Evolutionary conservation across 2,329 filamentous ascomycete genomes (phyloP).

Genomic region (Penicillium carneum): DNA sequence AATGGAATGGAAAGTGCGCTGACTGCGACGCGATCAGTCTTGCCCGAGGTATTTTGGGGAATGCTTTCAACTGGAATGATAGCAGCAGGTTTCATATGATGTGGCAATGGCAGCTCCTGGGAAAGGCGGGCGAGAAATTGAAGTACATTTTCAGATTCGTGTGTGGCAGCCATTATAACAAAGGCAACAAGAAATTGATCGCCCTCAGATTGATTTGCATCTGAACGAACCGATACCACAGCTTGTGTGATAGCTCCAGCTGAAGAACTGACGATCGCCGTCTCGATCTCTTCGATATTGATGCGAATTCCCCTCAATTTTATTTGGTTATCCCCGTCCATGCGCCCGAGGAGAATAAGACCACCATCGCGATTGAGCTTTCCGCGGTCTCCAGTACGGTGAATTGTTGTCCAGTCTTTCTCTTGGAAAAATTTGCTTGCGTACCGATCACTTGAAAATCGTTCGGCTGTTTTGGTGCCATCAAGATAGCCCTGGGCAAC

Average conservation of each 20-base stretch:
- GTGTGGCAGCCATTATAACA: conserved; percentile 4
- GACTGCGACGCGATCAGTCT: conserved; percentile 38
- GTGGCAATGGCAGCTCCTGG: conserved; percentile 43
- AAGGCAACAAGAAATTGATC: conserved; percentile 29
- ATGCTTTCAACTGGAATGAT: conserved; percentile 37
- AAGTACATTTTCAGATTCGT: neutral
- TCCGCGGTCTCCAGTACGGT: conserved; percentile 29
- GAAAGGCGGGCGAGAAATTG: conserved; percentile 37
- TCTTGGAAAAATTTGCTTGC: conserved; percentile 22
- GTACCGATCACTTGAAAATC: conserved; percentile 23
- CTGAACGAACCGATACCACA: conserved; percentile 26
- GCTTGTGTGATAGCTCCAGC: conserved; percentile 27
- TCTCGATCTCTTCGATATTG: conserved; percentile 59
- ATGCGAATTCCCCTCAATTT: conserved; percentile 49
- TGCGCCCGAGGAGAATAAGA: conserved; percentile 40
- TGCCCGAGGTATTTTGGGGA: conserved; percentile 41
- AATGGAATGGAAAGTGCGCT: conserved; percentile 18
- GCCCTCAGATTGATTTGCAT: neutral
- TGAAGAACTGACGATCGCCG: conserved; percentile 38
- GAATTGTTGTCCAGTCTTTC: conserved; percentile 22
- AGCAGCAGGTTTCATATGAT: conserved; percentile 48
- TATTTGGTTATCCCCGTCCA: conserved; percentile 41
- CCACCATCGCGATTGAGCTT: conserved; percentile 34
- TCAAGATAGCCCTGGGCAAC: conserved; percentile 31
- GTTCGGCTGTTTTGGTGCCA: conserved; percentile 8